Percentiles rank a stretch among this genome's conserved stretches.
These are phyloP conservation scores for Dissophora globulifera DNA, from an alignment of 192 early-diverging fungal genomes.

Conservation along the genomic window DNA sequence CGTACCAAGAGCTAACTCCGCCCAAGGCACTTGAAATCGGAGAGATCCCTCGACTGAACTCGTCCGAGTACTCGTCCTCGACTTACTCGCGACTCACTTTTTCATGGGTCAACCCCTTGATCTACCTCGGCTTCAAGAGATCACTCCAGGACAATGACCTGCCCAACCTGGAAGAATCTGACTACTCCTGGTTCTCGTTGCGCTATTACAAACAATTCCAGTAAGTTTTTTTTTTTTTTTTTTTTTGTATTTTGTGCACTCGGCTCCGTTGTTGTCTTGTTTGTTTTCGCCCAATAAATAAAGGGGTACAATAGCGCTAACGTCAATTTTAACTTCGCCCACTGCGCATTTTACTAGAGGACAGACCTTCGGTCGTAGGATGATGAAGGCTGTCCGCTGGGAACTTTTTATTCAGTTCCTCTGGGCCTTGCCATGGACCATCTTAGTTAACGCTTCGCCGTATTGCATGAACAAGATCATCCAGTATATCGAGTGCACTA, in stretches of 20 bases:
- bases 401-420: constrained; percentile 38
- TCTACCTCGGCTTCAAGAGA: constrained; percentile 61
- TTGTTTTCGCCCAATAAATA: no score
- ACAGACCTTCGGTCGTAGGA: constrained; percentile 20
- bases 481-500: constrained; percentile 44
- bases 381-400: constrained; percentile 17
- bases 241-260: no score
- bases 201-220: not conserved
- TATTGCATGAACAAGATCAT: constrained; percentile 51
- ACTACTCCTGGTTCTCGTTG: constrained; percentile 33
- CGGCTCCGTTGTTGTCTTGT: no score
- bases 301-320: no score
- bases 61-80: constrained; percentile 39
- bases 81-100: constrained; percentile 36
- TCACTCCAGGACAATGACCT: constrained; percentile 70
- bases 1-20: not conserved
- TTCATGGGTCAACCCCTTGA: constrained; percentile 50
- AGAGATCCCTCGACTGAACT: constrained; percentile 19
- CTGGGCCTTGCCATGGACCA: constrained; percentile 34
- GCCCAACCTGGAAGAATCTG: constrained; percentile 61
- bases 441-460: constrained; percentile 26
- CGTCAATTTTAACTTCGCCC: not conserved
- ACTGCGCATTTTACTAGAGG: constrained; percentile 1
- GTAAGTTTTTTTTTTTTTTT: no score
- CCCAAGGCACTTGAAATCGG: constrained; percentile 11